Evolutionary conservation across 2,329 filamentous ascomycete species (phyloP).

Genomic region (Canariomyces notabilis): DNA sequence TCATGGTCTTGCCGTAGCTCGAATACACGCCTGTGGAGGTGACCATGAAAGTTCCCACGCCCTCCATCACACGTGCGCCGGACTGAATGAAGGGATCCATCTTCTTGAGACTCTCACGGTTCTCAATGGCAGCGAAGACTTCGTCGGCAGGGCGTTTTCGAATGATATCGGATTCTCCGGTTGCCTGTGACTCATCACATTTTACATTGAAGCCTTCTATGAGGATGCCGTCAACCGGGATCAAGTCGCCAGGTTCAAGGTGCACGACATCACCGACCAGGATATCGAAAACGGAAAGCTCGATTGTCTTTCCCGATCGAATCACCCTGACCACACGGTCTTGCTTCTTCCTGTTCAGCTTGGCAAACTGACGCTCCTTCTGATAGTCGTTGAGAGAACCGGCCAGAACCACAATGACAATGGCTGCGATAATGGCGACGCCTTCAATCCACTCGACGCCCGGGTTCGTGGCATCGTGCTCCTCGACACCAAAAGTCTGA

Average conservation of each 20-base stretch:
- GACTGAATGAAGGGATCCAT: constrained; percentile 84
- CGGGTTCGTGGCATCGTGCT: constrained; percentile 47
- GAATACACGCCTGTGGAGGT: constrained; percentile 70
- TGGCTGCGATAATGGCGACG: constrained; percentile 76
- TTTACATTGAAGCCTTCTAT: constrained; percentile 70
- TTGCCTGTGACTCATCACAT: constrained; percentile 73
- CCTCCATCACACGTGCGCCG: constrained; percentile 71
- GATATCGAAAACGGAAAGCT: constrained; percentile 65
- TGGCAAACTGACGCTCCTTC: constrained; percentile 75
- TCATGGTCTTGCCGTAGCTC: constrained; percentile 69
- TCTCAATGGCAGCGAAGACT: constrained; percentile 64
- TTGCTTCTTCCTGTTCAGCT: constrained; percentile 73
- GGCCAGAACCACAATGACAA: constrained; percentile 70
- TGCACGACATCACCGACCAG: constrained; percentile 66
- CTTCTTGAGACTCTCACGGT: constrained; percentile 61
- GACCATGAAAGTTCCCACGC: constrained; percentile 68
- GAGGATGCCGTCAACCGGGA: constrained; percentile 68
- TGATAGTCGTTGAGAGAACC: constrained; percentile 76
- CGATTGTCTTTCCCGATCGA: constrained; percentile 64
- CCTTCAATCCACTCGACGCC: constrained; percentile 75
- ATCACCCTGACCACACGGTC: constrained; percentile 68
- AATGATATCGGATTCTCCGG: constrained; percentile 73
- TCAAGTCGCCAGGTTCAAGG: constrained; percentile 69
- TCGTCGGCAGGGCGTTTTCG: constrained; percentile 64
- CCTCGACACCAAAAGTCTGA: constrained; percentile 58